Conservation (phyloP, 257 asterid genomes). For the Penstemon davidsonii region DNA sequence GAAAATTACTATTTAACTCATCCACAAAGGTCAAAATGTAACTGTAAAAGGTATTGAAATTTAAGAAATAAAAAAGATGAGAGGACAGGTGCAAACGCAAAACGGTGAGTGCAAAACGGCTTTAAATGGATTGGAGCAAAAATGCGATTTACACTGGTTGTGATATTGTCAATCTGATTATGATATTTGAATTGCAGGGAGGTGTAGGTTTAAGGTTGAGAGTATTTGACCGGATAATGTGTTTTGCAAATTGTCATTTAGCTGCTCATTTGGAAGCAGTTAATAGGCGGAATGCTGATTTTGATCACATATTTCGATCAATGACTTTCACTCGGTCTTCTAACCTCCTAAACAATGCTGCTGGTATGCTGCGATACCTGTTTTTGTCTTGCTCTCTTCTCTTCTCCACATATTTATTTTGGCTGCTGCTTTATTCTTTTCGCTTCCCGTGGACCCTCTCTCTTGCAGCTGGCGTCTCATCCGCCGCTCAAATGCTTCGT, state of each 20-base stretch:
- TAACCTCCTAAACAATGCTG: constrained; percentile 54
- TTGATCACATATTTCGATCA: constrained; percentile 74
- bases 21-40: no score
- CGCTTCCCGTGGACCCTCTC: constrained; percentile 74
- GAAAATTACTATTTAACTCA: no score
- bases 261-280: constrained; percentile 99
- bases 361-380: constrained; percentile 83
- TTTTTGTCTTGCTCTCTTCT: constrained; percentile 69
- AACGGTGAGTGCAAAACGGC: no score
- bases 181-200: constrained; percentile 51
- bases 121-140: no score
- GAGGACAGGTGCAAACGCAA: no score
- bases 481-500: constrained; percentile 86
- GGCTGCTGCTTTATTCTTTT: constrained; percentile 75
- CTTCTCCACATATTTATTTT: constrained; percentile 70
- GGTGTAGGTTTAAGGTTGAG: constrained; percentile 95
- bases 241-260: constrained; percentile 86
- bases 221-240: constrained; percentile 82
- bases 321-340: constrained; percentile 82
- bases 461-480: constrained; percentile 89
- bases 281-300: constrained; percentile 87
- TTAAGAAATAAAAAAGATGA: no score
- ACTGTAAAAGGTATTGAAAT: no score
- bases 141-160: no score
- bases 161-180: no score